Conservation (phyloP, 2,329 filamentous ascomycete species). For the Amauroascus verrucosus region DNA sequence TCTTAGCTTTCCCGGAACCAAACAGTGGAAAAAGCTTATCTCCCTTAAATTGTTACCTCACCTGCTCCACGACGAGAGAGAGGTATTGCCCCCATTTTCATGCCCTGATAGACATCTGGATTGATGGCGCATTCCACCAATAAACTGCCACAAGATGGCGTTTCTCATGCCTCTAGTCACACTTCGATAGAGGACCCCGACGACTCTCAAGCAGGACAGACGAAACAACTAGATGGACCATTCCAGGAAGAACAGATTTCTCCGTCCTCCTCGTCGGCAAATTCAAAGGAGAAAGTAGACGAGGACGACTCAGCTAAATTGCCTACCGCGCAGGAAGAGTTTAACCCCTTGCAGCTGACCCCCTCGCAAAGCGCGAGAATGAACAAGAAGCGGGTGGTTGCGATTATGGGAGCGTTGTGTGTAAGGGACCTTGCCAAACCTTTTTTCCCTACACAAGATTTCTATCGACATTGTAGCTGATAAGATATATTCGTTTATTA, state of each 20-base stretch:
- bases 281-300: neutral
- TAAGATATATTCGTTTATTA: slow-evolving; percentile 16
- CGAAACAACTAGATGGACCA: neutral
- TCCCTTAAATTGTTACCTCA: neutral
- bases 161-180: neutral
- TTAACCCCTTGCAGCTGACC: slow-evolving; percentile 1
- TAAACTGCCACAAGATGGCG: neutral
- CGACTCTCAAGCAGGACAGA: neutral
- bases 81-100: neutral
- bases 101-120: neutral
- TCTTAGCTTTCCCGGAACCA: neutral
- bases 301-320: neutral
- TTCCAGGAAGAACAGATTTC: neutral
- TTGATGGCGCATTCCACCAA: neutral
- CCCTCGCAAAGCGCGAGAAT: slow-evolving; percentile 13
- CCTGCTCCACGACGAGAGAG: neutral
- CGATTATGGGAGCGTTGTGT: slow-evolving; percentile 17
- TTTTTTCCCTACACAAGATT: neutral
- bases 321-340: neutral
- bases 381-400: slow-evolving; percentile 13
- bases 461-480: neutral
- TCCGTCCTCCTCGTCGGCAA: slow-evolving; percentile 4
- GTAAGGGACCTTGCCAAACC: slow-evolving; percentile 10
- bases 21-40: neutral
- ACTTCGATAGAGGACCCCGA: neutral